Conservation (phyloP, 2,329 filamentous ascomycete genomes). For the Monilinia vaccinii-corymbosi region DNA sequence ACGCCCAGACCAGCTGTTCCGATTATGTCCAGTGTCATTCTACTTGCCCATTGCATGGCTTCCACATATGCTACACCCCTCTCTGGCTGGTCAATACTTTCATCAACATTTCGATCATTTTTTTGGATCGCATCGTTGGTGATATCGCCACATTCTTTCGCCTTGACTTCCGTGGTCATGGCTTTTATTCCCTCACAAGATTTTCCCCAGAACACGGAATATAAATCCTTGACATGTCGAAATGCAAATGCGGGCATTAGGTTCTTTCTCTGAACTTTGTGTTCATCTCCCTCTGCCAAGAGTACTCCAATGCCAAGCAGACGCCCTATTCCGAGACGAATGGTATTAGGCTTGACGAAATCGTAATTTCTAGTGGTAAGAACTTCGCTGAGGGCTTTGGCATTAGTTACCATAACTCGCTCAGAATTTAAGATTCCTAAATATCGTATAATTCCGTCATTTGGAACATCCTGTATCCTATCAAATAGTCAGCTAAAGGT, state of each 20-base stretch:
- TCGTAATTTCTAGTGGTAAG: constrained; percentile 61
- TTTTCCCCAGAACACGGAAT: constrained; percentile 78
- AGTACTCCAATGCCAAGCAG: constrained; percentile 65
- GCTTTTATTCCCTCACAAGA: constrained; percentile 55
- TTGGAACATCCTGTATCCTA: constrained; percentile 51
- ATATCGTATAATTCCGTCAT: constrained; percentile 63
- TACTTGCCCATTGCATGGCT: constrained; percentile 53
- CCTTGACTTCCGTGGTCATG: constrained; percentile 45
- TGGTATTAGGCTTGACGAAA: constrained; percentile 51
- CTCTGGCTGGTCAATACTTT: constrained; percentile 4
- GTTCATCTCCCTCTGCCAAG: constrained; percentile 82
- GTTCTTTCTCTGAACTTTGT: constrained; percentile 71
- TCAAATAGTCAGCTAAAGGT: background rate
- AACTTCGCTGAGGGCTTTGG: constrained; percentile 61
- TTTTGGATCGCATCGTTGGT: constrained; percentile 8
- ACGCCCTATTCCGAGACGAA: constrained; percentile 48
- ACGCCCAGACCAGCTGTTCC: constrained; percentile 61
- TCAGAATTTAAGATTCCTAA: constrained; percentile 53
- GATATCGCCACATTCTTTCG: constrained; percentile 32
- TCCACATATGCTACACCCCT: constrained; percentile 40
- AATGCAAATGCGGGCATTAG: constrained; percentile 80
- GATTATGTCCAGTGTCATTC: constrained; percentile 67
- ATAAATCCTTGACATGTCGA: constrained; percentile 75
- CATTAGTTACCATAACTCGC: constrained; percentile 49
- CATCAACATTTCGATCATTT: background rate